Percentiles rank a stretch among this genome's conserved stretches.
Evolutionary conservation across 2,329 filamentous ascomycete genomes (phyloP).

Genomic region (Fusarium stilboides): DNA sequence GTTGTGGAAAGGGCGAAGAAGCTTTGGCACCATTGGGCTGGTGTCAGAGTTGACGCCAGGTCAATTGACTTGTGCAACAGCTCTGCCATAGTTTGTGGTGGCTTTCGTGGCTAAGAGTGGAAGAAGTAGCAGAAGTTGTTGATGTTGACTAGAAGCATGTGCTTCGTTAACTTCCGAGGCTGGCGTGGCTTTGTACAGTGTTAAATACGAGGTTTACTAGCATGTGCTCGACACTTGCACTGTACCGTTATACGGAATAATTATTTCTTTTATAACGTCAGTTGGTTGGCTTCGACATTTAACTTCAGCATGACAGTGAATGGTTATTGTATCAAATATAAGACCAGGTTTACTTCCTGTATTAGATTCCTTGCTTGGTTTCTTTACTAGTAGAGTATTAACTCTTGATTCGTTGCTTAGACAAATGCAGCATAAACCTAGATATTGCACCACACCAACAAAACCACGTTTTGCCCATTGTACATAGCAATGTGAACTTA

Average conservation of each 20-base stretch:
- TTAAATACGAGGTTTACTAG: rapidly evolving
- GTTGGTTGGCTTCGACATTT: too few relatives aligned
- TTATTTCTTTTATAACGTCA: neutral
- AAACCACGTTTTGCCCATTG: too few relatives aligned
- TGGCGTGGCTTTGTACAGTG: conserved; percentile 21
- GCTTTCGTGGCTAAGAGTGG: neutral
- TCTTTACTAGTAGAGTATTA: too few relatives aligned
- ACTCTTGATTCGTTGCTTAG: too few relatives aligned
- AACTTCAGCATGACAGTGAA: too few relatives aligned
- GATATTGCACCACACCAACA: too few relatives aligned
- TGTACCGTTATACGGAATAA: neutral
- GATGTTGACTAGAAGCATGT: conserved; percentile 17
- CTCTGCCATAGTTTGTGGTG: conserved; percentile 13
- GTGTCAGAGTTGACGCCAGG: conserved; percentile 36
- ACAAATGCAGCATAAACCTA: too few relatives aligned
- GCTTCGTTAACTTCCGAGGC: conserved; percentile 4
- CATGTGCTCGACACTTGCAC: neutral
- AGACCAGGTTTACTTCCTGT: too few relatives aligned
- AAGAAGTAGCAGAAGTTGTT: neutral
- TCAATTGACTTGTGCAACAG: conserved; percentile 9
- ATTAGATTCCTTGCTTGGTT: too few relatives aligned
- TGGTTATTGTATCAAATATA: too few relatives aligned
- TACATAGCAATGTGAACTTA: too few relatives aligned
- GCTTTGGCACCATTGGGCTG: conserved; percentile 59
- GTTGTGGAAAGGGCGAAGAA: conserved; percentile 63